Conservation (phyloP, 2,329 filamentous ascomycete genomes). For the Aspergillus floridensis region DNA sequence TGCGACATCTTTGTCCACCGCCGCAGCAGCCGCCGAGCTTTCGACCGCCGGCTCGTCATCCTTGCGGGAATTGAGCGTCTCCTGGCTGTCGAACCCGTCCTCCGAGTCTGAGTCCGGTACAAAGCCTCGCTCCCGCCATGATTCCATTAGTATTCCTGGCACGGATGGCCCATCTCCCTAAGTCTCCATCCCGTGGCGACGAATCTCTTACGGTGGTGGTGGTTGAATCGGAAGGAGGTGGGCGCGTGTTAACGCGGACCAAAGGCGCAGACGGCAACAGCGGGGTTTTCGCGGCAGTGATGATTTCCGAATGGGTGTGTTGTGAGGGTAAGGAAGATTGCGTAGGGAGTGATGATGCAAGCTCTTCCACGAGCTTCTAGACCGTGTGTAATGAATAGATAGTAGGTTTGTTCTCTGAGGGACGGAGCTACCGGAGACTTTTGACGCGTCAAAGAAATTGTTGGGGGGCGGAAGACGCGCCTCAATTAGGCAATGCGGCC, state of each 20-base stretch:
- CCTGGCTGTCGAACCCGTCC: slow-evolving; percentile 40
- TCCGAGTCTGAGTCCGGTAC: slow-evolving; percentile 53
- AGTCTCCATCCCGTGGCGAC: slow-evolving; percentile 23
- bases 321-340: not conserved
- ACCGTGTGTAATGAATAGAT: not conserved
- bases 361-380: not conserved
- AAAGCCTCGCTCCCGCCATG: slow-evolving; percentile 52
- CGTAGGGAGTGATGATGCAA: not conserved
- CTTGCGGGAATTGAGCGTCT: slow-evolving; percentile 12
- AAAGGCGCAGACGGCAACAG: not conserved
- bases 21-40: slow-evolving; percentile 10
- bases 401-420: not conserved
- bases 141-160: slow-evolving; percentile 42
- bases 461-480: slow-evolving; percentile 24
- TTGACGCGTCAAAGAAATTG: slow-evolving; percentile 26
- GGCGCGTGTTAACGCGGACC: not conserved
- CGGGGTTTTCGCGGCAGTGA: not conserved
- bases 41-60: slow-evolving; percentile 9
- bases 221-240: not conserved
- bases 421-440: not conserved
- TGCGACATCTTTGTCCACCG: not conserved
- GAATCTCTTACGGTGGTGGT: too few species aligned
- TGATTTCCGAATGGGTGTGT: not conserved
- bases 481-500: not conserved
- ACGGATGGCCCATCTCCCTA: slow-evolving; percentile 38